Evolutionary conservation across 768 basidiomycete genomes (phyloP).

Genomic region (Crassisporium funariophilum): DNA sequence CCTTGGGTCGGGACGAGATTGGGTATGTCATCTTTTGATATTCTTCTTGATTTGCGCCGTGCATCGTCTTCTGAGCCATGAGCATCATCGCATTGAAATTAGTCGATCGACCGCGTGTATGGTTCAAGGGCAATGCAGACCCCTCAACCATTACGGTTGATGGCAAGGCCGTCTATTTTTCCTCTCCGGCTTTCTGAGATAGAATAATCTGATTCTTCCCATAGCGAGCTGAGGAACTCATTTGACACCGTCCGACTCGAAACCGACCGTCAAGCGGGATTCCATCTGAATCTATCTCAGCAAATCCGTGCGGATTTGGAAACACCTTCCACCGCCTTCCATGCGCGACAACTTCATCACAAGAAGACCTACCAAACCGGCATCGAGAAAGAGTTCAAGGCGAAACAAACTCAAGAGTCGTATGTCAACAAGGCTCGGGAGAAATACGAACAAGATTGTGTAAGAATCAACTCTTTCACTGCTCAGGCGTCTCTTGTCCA

Average conservation of each 20-base stretch:
- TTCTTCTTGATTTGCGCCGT: not conserved
- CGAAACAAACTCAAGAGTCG: slow-evolving; percentile 82
- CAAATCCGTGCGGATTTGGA: slow-evolving; percentile 81
- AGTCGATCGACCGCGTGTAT: not conserved
- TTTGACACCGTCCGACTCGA: slow-evolving; percentile 81
- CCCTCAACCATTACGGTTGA: not conserved
- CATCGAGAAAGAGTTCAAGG: slow-evolving; percentile 91
- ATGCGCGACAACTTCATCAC: slow-evolving; percentile 65
- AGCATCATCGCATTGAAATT: no score
- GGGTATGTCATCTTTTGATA: slow-evolving; percentile 59
- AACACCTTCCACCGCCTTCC: slow-evolving; percentile 58
- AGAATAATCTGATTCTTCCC: slow-evolving; percentile 19
- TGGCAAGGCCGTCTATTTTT: slow-evolving; percentile 1
- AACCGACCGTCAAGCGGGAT: slow-evolving; percentile 79
- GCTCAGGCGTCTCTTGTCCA: slow-evolving; percentile 90
- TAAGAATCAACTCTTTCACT: slow-evolving; percentile 91
- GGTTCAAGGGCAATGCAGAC: no score
- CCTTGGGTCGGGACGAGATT: slow-evolving; percentile 88
- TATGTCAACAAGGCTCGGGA: slow-evolving; percentile 89
- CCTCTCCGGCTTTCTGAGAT: not conserved
- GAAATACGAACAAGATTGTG: slow-evolving; percentile 91
- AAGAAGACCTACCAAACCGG: slow-evolving; percentile 71
- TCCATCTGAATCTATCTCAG: slow-evolving; percentile 72
- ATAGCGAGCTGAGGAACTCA: slow-evolving; percentile 79
- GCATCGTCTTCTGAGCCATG: slow-evolving; percentile 5